Percentiles rank a stretch among this genome's conserved stretches.
phyloP scores from a whole-genome alignment of 768 basidiomycete species.

The Panaeolus cyanescens region DNA sequence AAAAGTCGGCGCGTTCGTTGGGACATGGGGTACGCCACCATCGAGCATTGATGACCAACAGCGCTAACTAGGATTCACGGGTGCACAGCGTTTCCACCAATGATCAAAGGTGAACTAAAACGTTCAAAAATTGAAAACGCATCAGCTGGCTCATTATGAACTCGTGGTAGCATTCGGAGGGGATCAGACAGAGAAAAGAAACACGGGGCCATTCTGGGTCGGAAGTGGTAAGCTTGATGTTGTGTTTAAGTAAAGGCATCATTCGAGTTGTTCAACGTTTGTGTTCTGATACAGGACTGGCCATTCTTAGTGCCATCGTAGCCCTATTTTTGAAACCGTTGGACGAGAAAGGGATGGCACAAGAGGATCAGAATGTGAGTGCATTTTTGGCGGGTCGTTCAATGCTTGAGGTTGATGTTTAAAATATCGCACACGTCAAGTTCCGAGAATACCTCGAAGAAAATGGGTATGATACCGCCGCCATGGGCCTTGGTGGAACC shows the following conservation, averaged over 20 bases:
- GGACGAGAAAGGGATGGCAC: slow-evolving; percentile 73
- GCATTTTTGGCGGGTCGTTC: too few species aligned
- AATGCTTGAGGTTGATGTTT: not conserved
- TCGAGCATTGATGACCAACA: too few species aligned
- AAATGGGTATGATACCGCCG: slow-evolving; percentile 8
- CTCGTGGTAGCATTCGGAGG: slow-evolving; percentile 58
- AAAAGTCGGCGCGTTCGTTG: slow-evolving; percentile 80
- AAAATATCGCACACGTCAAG: not conserved
- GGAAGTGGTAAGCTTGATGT: slow-evolving; percentile 69
- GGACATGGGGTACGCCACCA: slow-evolving; percentile 78
- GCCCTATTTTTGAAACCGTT: slow-evolving; percentile 74
- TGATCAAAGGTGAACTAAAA: slow-evolving; percentile 52
- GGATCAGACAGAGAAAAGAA: slow-evolving; percentile 47
- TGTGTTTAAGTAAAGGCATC: too few species aligned
- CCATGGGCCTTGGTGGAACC: too few species aligned
- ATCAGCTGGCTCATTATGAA: slow-evolving; percentile 8
- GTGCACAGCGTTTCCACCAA: slow-evolving; percentile 66
- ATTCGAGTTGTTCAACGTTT: not conserved
- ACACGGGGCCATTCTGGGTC: slow-evolving; percentile 89
- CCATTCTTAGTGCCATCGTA: slow-evolving; percentile 72
- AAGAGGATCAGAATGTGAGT: slow-evolving; percentile 68
- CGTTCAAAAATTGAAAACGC: too few species aligned
- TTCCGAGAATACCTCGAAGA: slow-evolving; percentile 11
- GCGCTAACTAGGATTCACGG: too few species aligned
- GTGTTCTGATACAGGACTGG: slow-evolving; percentile 50